Percentiles rank a stretch among this genome's conserved stretches.
Conservation (phyloP, 192 early-diverging fungal genomes). For the Helicostylum pulchrum region DNA sequence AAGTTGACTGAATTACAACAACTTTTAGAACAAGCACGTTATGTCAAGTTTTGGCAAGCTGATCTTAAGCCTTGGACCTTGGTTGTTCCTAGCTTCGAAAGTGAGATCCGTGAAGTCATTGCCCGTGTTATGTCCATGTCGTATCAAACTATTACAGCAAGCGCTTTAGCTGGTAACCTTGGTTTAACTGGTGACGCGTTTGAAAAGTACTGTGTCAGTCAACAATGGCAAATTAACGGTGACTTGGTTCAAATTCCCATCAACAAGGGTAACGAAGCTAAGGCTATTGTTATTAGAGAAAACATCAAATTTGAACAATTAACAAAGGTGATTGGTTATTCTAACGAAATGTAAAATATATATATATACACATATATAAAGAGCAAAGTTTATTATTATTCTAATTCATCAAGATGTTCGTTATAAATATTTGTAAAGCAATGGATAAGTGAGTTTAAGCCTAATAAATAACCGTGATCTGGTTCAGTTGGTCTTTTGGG, state of each 20-base stretch:
- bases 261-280: conserved; percentile 81
- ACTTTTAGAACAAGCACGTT: conserved; percentile 73
- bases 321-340: conserved; percentile 44
- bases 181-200: conserved; percentile 67
- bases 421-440: conserved; percentile 64
- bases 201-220: conserved; percentile 52
- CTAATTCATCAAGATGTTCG: conserved; percentile 12
- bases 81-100: conserved; percentile 69
- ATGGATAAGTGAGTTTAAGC: conserved; percentile 66
- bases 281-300: conserved; percentile 82
- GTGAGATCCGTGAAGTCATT: conserved; percentile 71
- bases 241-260: conserved; percentile 70
- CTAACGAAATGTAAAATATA: conserved; percentile 37
- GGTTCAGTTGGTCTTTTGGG: conserved; percentile 47
- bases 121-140: conserved; percentile 70
- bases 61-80: conserved; percentile 55
- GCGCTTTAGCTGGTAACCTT: conserved; percentile 60
- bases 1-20: conserved; percentile 72
- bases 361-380: conserved; percentile 4
- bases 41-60: conserved; percentile 74
- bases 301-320: conserved; percentile 81
- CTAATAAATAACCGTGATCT: conserved; percentile 76
- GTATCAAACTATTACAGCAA: conserved; percentile 74
- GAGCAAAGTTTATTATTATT: not conserved
- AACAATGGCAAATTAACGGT: conserved; percentile 59